Evolutionary conservation across 2,329 filamentous ascomycete species (phyloP), one percentile per base, ranked within the genome.

Genomic region (Aureobasidium pullulans): DNA sequence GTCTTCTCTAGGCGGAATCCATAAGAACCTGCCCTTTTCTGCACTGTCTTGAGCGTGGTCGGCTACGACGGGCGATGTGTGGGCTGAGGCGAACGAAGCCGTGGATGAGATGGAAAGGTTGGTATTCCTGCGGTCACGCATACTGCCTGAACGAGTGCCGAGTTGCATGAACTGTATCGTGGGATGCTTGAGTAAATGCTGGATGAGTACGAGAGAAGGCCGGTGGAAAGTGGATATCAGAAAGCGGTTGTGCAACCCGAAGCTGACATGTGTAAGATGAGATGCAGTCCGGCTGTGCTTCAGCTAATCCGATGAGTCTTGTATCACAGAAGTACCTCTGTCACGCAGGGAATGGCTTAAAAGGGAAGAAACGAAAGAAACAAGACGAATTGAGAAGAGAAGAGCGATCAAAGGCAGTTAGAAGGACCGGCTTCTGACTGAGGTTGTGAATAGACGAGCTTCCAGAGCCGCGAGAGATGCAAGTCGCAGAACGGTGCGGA

Each of bases 71-170:
- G 11, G 87, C 89, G 52, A 57, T 1, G 54, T 40, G 11, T 57
- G 42, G 23, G 42, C 42, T 91, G 80, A 63, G 83, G 83, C 2
- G 87, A 88, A 1, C 86, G 93, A 36, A 82, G 81, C 4, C 87
- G 86, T 29, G 87, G 76, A 75, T 48, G 74, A 74, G 49, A 76
- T 72, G n/a, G 73, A 75, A 57, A 78, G 70, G 63, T 73, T 75
- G 13, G 75, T 76, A 64, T 78, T 78, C 62, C 76, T 70, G 64
- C 76, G 71, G 32, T 59, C 57, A 31, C 57, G 57, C 57, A 59
- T 59, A 10, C 34, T 59, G 46, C 57, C 57, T 37, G 57, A 44
- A 32, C 15, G 39, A 34, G 39, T 19, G 46, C 47, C 57, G 28
- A 53, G 40, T 43, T 37, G 57, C 57, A 59, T 59, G 39, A 46